Evolutionary conservation across 192 early-diverging fungal species (phyloP), one percentile per base, ranked within the genome.

Genomic region (Rhizophagus clarus): DNA sequence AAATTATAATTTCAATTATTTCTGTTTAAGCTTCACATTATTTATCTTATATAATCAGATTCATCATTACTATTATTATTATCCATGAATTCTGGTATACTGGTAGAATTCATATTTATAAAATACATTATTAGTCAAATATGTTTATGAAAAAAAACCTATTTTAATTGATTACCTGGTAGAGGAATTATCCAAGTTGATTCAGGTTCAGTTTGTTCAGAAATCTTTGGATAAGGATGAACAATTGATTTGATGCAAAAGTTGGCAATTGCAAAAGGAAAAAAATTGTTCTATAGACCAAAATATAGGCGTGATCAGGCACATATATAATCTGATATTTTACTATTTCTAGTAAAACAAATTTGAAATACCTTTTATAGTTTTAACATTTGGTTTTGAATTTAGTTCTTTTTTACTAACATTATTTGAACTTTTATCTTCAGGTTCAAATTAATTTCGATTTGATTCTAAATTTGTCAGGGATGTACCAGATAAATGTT

Each of bases 351-450:
- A 66, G 29, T 31, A 63, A 26, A 28, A 66, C 3, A 66, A 31
- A 15, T 66, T 66, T 14, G 64, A 66, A 66, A 66, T 66, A 17
- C 26, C 64, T 66, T 66, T 66, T 31, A 66, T 66, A 15, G 28
- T 66, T 29, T 66, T 66, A 4, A 26, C 29, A 17, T 32, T 32
- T 15, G 26, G 24, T 66, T 66, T 66, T 28, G 62, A 28, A 45
- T 45, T 45, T 45, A 45, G 42, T 45, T 45, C 42, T 45, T 45
- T 45, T 66, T 17, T 66, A 1, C 1, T 24, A 11, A 15, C n/a
- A 31, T 31, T 31, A 20, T 26, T 66, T 31, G 17, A 6, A 66
- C 32, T 66, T 66, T 66, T 29, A 26, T 66, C 12, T 7, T 15
- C 28, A 66, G 5, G 4, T 14, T 17, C n/a, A 63, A 15, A 66